These are phyloP conservation scores for Trichosporon sp. DNA, from an alignment of 1,284 basidiomycete genomes.

Conservation along the genomic window DNA sequence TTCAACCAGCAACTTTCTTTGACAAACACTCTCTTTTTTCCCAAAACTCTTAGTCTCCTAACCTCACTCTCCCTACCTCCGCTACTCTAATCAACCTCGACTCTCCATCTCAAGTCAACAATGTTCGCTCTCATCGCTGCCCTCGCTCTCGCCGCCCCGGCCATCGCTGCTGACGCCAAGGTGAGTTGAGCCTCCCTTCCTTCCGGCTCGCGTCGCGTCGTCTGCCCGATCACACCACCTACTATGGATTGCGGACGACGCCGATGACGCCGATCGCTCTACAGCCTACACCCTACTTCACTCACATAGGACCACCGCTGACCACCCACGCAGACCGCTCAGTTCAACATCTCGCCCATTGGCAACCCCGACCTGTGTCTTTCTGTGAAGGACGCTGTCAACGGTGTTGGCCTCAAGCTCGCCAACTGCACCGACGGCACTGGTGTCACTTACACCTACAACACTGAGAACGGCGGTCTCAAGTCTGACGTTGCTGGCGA, in stretches of 20 bases:
- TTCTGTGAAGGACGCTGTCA: constrained; percentile 18
- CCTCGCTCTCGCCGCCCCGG: constrained; percentile 14
- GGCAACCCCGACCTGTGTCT: constrained; percentile 32
- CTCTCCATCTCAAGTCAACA: not conserved
- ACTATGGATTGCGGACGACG: too few relatives aligned
- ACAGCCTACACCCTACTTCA: too few relatives aligned
- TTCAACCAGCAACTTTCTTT: not conserved
- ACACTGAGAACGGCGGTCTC: constrained; percentile 23
- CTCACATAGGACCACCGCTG: too few relatives aligned
- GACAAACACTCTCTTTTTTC: constrained; percentile 1
- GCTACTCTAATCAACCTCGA: not conserved
- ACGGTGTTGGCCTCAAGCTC: constrained; percentile 31
- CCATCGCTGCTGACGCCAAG: constrained; percentile 4
- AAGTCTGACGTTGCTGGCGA: constrained; percentile 8
- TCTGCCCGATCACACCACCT: too few relatives aligned
- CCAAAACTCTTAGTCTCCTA: not conserved
- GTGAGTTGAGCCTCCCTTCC: constrained; percentile 9
- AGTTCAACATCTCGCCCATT: constrained; percentile 28
- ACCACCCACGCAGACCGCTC: not conserved
- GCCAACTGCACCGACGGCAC: constrained; percentile 26
- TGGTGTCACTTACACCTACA: constrained; percentile 23
- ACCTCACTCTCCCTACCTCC: not conserved
- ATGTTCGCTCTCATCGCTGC: constrained; percentile 11
- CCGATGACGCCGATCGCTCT: too few relatives aligned
- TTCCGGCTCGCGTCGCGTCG: not conserved